Evolutionary conservation across 495 filamentous ascomycete species (phyloP), one percentile per base, ranked within the genome.

Genomic region (Copromyces sp.): DNA sequence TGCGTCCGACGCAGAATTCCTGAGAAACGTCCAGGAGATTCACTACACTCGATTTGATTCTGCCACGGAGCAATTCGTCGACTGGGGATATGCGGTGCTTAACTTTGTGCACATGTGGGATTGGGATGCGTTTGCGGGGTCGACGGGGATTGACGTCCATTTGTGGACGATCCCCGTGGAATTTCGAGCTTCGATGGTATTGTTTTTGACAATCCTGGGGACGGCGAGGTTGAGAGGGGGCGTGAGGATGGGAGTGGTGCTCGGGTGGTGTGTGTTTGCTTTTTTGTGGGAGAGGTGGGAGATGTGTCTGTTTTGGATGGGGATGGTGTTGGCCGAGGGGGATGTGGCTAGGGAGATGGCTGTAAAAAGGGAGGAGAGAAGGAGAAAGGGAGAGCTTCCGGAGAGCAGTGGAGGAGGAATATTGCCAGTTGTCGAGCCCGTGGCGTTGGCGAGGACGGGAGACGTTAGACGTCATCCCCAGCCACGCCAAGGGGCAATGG

Each of bases 101-200:
- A 59, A 77, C 16, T 81, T 85, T 47, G 71, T 84, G 35, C 81
- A 84, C 32, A 70, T 83, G 4, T 83, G 80, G 79, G 79, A 80
- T 44, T 84, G 82, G 83, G 79, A 78, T 38, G 77, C 70, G 61
- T 80, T 74, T 71, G 80, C 71, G 77, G 84, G 75, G 79, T 86
- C 74, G 76, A 87, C 77, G 78, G 80, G 74, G 42, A 90, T 91
- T 75, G 90, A 92, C 69, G 86, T 89, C 6, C 89, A 91, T 73
- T 81, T 92, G 0, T 92, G 90, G 90, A 92, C 90, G 35, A 90
- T 92, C n/a, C 90, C 90, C 0, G 85, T 92, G 37, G 90, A 92
- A 77, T 90, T 91, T 73, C 83, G 88, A 69, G 86, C 86, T 73
- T 90, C 88, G 9, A 86, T 92, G 73, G 81, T 90, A 68, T 83